Base-by-base conservation (phyloP, 2,329 filamentous ascomycete species). In the Monosporascus sp. region DNA sequence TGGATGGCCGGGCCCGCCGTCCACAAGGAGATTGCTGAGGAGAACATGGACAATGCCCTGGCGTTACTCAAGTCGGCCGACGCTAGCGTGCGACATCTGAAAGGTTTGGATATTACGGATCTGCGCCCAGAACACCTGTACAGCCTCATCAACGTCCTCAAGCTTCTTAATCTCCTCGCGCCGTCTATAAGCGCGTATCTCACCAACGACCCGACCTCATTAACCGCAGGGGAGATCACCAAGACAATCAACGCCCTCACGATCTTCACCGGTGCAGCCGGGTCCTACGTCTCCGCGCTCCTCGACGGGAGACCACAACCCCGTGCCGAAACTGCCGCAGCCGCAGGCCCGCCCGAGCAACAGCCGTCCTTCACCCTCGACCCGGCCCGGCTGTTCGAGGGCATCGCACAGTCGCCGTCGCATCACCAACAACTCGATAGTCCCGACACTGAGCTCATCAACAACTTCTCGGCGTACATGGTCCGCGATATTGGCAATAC, bases 401-500 rank as follows among this genome's bases (percentile, higher is more conserved):
- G 59, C 6, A 38, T 65, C 2, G 43, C n/a, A 14, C 22, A 46
- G n/a, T 14, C 4, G 6, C 43, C 22, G 3, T 24, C 11, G n/a
- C 22, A 9, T 20, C 3, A 43, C 40, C 40, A 14, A 11, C n/a
- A 11, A 14, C 40, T 16, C 19, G 19, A 43, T 20, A 43, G 40
- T 20, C 19, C n/a, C 6, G 56, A 34, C 55, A 57, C 71, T 34
- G 53, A 68, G 3, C 65, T 75, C 26, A 62, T 75, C 8, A 61
- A 66, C 31, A 69, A 57, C 43, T 80, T 81, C 52, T 65, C 67
- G 7, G 67, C 69, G 17, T 71, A 71, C 48, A 76, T 82, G 38
- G 52, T 71, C 5, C 67, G 70, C 8, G 78, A 82, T 43, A 71
- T 80, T 11, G 64, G 65, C 4, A 71, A 69, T 45, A 76, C 73